Evolutionary conservation across 2,329 filamentous ascomycete species (phyloP).

Genomic region (Hawksworthiomyces lignivorus): DNA sequence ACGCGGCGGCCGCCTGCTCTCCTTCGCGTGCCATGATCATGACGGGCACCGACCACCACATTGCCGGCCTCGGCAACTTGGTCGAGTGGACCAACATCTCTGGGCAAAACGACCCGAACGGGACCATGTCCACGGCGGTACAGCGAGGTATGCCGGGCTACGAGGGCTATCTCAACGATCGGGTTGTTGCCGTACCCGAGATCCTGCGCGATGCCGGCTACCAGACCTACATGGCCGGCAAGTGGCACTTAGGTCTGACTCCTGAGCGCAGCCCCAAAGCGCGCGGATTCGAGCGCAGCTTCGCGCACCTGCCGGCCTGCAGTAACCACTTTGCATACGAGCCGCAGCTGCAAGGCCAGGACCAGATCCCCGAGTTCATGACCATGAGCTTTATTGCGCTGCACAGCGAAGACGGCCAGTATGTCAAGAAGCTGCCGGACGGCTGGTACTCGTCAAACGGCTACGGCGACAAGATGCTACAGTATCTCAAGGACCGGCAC

Average conservation of each 20-base stretch:
- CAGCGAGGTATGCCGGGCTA: conserved; percentile 44
- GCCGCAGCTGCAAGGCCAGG: conserved; percentile 37
- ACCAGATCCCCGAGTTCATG: conserved; percentile 29
- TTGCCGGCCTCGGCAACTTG: conserved; percentile 50
- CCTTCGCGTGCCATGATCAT: conserved; percentile 59
- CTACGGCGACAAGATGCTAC: conserved; percentile 44
- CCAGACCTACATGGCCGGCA: conserved; percentile 52
- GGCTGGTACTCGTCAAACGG: conserved; percentile 47
- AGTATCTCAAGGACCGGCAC: conserved; percentile 42
- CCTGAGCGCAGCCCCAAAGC: conserved; percentile 36
- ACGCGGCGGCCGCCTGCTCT: conserved; percentile 56
- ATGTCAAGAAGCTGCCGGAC: conserved; percentile 22
- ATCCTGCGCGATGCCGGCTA: conserved; percentile 51
- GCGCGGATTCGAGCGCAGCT: conserved; percentile 52
- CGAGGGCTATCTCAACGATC: conserved; percentile 55
- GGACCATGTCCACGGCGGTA: not conserved
- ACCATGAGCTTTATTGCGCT: conserved; percentile 28
- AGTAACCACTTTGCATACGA: conserved; percentile 35
- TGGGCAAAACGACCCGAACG: too few relatives aligned
- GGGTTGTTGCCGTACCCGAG: conserved; percentile 51
- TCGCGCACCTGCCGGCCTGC: conserved; percentile 54
- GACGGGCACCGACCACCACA: conserved; percentile 55
- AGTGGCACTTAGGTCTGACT: conserved; percentile 53
- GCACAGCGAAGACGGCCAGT: conserved; percentile 26
- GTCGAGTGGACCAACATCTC: conserved; percentile 35